Base-by-base conservation (phyloP, 495 filamentous ascomycete genomes). In the Aspergillus taichungensis region DNA sequence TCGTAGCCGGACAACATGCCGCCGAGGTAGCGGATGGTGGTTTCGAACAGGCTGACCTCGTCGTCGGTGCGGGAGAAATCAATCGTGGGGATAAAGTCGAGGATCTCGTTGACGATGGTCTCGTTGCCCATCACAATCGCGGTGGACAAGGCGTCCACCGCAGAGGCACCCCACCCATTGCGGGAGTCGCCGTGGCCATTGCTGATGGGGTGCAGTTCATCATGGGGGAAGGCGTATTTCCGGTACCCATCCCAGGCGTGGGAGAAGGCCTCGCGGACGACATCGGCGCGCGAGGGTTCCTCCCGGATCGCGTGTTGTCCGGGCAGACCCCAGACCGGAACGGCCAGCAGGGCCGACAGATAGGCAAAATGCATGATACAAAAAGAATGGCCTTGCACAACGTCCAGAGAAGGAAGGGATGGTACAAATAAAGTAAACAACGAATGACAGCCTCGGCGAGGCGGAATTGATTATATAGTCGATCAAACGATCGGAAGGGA, bases 151-250 rank as follows among this genome's bases (percentile, higher is more conserved):
- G 87, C 87, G 65, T 95, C 88, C 10, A 92, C 75, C 6, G 87
- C 85, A 34, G 77, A 84, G 34, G 88, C 88, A 8, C 88, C 88
- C 88, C 88, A 95, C 49, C 82, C 83, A 57, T 91, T 92, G 45
- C 88, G 75, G 31, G 86, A 85, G 55, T 94, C 80, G 9, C 67
- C 69, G 36, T 66, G 82, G 3, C 63, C 60, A 47, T 88, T 87
- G 13, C 72, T 72, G 5, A 84, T 72, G 5, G 88, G 86, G 53
- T 69, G 71, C 30, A 94, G 61, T 43, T 89, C 84, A 60, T 94
- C 88, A 43, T 85, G 74, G 6, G 84, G 84, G 50, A 84, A 89
- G 0, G 87, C 86, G 62, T 88, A 83, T 71, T 80, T 71, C 51
- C 76, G 76, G 67, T 94, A 94, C 2, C 86, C 87, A 52, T 85